Base-by-base conservation (phyloP, 495 filamentous ascomycete species). In the Neurospora sp. region DNA sequence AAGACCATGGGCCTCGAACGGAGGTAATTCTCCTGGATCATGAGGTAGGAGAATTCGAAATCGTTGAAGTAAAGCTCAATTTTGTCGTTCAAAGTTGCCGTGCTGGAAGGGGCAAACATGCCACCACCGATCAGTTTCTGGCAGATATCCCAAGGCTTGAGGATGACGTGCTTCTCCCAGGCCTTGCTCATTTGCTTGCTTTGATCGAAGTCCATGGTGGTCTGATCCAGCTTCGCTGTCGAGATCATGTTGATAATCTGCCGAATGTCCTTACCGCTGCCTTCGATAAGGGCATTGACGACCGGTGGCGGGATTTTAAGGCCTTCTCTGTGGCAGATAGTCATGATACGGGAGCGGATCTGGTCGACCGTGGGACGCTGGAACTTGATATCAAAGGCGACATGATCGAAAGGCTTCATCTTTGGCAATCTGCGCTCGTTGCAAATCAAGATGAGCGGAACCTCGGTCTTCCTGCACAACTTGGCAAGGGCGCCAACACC, bases 31-130 rank as follows among this genome's bases (percentile, higher is more conserved):
- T 99, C 96, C 79, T 99, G 95, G 73, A 99, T 89, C 96, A 99
- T 98, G 70, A 99, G 82, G 77, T 90, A 93, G 78, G 93, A 97
- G 81, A 98, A 95, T 77, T 99, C 96, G 77, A 98, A 95, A 76
- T 99, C 96, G 78, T 98, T 97, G 86, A 99, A 99, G 82, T 99
- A 99, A 2, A 99, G 89, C 82, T 98, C 94, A 73, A 94, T 94
- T 84, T 99, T 99, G 80, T 99, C 94, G 78, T 97, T 98, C 69
- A 98, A 83, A 0, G 93, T 95, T 9, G 92, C 84, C 73, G 91
- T 96, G 81, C 92, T 95, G 72, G 88, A 89, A 14, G 88, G 88
- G 46, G 91, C 88, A 77, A 98, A 99, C 84, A 97, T 90, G 70
- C 93, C 93, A 2, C 92, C 90, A 38, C 89, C 94, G 20, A 99